Percentiles rank a stretch among this genome's conserved stretches.
These are phyloP conservation scores for Saturnispora serradocipensis DNA, from an alignment of 805 yeast species.

Conservation along the genomic window DNA sequence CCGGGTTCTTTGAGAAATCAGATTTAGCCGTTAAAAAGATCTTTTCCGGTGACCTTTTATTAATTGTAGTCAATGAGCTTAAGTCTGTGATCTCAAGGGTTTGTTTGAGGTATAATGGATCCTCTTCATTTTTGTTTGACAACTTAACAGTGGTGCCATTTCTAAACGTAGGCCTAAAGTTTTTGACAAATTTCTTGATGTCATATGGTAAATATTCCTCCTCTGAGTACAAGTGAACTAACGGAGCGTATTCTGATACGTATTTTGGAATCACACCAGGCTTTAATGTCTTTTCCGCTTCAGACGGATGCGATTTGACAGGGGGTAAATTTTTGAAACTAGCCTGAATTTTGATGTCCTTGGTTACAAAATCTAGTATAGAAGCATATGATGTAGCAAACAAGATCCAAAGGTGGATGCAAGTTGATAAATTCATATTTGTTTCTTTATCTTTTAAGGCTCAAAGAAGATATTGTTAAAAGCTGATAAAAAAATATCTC, in stretches of 20 bases:
- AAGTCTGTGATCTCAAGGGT: slow-evolving; percentile 25
- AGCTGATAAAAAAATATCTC: neutral
- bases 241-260: slow-evolving; percentile 60
- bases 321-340: slow-evolving; percentile 29
- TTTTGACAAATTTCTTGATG: slow-evolving; percentile 53
- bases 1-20: slow-evolving; percentile 67
- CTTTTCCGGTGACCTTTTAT: slow-evolving; percentile 18
- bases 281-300: slow-evolving; percentile 30
- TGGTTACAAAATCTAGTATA: neutral
- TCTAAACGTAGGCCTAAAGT: slow-evolving; percentile 49
- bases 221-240: slow-evolving; percentile 81
- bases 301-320: slow-evolving; percentile 25
- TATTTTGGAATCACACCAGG: slow-evolving; percentile 56
- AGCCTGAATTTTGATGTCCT: neutral
- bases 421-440: slow-evolving; percentile 5
- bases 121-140: slow-evolving; percentile 14
- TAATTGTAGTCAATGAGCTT: slow-evolving; percentile 27
- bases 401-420: neutral
- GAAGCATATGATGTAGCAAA: neutral
- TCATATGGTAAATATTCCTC: slow-evolving; percentile 83
- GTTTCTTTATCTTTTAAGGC: neutral
- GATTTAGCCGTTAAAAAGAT: slow-evolving; percentile 56
- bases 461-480: neutral
- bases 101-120: slow-evolving; percentile 10
- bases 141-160: slow-evolving; percentile 36